Conservation (phyloP, 2,329 filamentous ascomycete species). For the Aaosphaeria arxii region DNA sequence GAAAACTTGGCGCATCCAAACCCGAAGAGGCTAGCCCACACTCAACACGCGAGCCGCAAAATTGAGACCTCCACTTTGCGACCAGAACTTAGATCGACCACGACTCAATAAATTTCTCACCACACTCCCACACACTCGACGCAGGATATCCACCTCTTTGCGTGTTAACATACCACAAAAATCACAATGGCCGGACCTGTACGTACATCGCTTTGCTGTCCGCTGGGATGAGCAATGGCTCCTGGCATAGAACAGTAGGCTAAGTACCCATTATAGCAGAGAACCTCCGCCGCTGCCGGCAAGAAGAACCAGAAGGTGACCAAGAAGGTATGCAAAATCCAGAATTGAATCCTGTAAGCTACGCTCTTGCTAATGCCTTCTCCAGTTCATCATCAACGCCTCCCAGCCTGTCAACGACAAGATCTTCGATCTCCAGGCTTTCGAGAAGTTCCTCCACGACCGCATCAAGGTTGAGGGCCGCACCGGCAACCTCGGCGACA, state of each 20-base stretch:
- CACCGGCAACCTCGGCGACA: conserved; percentile 95
- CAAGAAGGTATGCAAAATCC: conserved; percentile 66
- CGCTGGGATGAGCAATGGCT: conserved; percentile 42
- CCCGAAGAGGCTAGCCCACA: conserved; percentile 1
- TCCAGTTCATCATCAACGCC: conserved; percentile 97
- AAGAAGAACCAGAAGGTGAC: conserved; percentile 68
- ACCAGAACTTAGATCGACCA: background rate
- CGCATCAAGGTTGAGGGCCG: conserved; percentile 99
- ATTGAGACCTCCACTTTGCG: background rate
- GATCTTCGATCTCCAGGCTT: conserved; percentile 98
- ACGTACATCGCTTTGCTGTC: conserved; percentile 98
- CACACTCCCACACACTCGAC: conserved; percentile 41
- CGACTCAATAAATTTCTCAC: conserved; percentile 1
- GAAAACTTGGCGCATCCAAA: conserved; percentile 3
- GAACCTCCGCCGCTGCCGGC: conserved; percentile 42
- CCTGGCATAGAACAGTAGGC: conserved; percentile 77
- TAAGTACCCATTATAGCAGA: conserved; percentile 64
- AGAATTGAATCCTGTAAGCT: background rate
- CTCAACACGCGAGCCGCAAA: background rate
- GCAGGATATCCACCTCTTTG: conserved; percentile 93
- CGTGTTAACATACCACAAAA: conserved; percentile 47
- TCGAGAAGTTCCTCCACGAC: conserved; percentile 99
- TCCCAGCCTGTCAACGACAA: conserved; percentile 98
- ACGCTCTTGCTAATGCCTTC: background rate
- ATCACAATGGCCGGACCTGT: conserved; percentile 82